These are phyloP conservation scores for Pseudogymnoascus sp. DNA, from an alignment of 2,329 filamentous ascomycete genomes.

Conservation along the genomic window DNA sequence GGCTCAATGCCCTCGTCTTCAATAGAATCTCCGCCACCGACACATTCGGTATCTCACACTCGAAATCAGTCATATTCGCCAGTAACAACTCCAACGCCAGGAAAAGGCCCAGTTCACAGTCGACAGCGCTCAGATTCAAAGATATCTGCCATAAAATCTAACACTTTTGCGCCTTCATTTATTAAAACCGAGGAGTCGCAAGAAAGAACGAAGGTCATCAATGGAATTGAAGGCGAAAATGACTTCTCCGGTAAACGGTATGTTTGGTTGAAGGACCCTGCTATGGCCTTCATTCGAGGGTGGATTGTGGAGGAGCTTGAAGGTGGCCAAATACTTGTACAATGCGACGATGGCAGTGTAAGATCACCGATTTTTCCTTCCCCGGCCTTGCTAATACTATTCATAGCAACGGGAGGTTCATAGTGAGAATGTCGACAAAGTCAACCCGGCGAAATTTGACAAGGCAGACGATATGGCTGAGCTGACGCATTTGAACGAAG, in stretches of 20 bases:
- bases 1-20: slow-evolving; percentile 63
- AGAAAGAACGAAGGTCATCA: slow-evolving; percentile 43
- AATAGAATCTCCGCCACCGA: slow-evolving; percentile 28
- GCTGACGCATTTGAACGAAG: slow-evolving; percentile 93
- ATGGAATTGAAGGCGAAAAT: slow-evolving; percentile 89
- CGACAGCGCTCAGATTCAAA: slow-evolving; percentile 54
- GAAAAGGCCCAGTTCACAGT: slow-evolving; percentile 18
- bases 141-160: slow-evolving; percentile 55
- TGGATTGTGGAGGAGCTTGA: slow-evolving; percentile 79
- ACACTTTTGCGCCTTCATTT: slow-evolving; percentile 91
- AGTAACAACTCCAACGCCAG: slow-evolving; percentile 35
- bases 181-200: slow-evolving; percentile 80
- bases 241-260: slow-evolving; percentile 98
- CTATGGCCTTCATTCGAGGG: slow-evolving; percentile 82
- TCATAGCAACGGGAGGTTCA: slow-evolving; percentile 79
- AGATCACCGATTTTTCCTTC: slow-evolving; percentile 28
- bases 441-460: slow-evolving; percentile 99
- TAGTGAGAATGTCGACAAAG: slow-evolving; percentile 86
- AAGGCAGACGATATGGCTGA: slow-evolving; percentile 99
- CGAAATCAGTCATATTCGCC: slow-evolving; percentile 62
- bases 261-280: slow-evolving; percentile 88
- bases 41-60: slow-evolving; percentile 40
- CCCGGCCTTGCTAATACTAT: slow-evolving; percentile 13
- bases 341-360: slow-evolving; percentile 88
- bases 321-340: slow-evolving; percentile 65